Conservation (phyloP, 331 rosid genomes). For the Cydonia oblonga region DNA sequence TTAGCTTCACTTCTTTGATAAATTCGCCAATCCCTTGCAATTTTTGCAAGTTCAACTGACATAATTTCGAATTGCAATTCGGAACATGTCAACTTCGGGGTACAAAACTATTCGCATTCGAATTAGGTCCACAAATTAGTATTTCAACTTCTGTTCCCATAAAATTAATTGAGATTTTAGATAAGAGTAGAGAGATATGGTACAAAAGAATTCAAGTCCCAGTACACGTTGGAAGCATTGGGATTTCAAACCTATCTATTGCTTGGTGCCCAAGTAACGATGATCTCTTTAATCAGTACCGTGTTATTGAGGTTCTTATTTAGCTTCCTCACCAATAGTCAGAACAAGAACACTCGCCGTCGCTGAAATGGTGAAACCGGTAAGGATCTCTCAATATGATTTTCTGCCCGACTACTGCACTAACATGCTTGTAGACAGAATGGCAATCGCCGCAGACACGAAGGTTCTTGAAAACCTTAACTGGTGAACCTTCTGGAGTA, state of each 20-base stretch:
- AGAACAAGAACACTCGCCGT: conserved; percentile 74
- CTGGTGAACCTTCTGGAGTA: conserved; percentile 49
- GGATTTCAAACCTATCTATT: background rate
- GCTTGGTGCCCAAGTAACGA: background rate
- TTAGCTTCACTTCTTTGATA: too few relatives aligned
- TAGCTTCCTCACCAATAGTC: conserved; percentile 65
- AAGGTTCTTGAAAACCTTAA: conserved; percentile 77
- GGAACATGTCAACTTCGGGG: background rate
- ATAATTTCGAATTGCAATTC: background rate
- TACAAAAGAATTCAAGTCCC: background rate
- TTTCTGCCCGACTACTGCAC: conserved; percentile 46
- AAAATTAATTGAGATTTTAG: background rate
- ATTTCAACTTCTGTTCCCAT: background rate
- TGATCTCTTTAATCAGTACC: background rate
- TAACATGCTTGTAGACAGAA: conserved; percentile 66
- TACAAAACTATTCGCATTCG: background rate
- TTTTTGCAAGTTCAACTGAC: background rate
- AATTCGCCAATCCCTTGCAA: too few relatives aligned
- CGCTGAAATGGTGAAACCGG: conserved; percentile 75
- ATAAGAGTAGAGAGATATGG: background rate
- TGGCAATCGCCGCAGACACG: conserved; percentile 95
- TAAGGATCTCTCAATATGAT: conserved; percentile 71
- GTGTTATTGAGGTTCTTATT: background rate
- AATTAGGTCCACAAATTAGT: background rate
- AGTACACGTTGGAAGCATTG: background rate